Base-by-base conservation (phyloP, 75 land plant genomes). In the Gnetum montanum region DNA sequence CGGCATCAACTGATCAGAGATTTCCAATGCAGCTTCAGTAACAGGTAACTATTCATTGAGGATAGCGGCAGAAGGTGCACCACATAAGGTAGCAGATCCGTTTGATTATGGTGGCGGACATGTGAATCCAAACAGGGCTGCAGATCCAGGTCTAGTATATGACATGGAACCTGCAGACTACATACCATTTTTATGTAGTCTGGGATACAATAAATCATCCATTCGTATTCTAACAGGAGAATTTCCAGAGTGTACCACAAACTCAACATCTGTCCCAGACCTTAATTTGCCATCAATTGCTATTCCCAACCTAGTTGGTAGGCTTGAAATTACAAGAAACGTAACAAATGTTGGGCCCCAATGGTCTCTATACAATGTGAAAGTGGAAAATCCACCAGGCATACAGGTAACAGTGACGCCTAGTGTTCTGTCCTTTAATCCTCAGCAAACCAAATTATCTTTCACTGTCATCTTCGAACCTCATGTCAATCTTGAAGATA, bases 91-190 rank as follows among this genome's bases (percentile, higher is more conserved):
- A 22, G 83, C 72, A 13, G 67, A 80, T 27, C 75, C 86, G 10
- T 82, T 82, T 44, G 78, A 73, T 41, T 70, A 63, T 54, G 86
- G 86, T 7, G 75, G 78, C 19, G 86, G 86, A 4, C 72, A 72
- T 49, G 69, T 82, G 0, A 48, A 74, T 40, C 83, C 86, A 31
- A 76, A 67, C 65, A 65, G 61, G 43, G 86, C 86, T 15, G 53
- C 69, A 2, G 57, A 63, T 54, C 86, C 86, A 25, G 83, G 86
- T 36, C 70, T 82, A 2, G 54, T 82, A 15, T 82, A 57, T 33
- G 83, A 82, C 67, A 67, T 65, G 72, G 56, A 37, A 4, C 6
- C 41, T 0, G 19, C 38, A 20, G 75, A 82, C 16, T 70, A 81
- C 49, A 44, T 72, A 15, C 57, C 30, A 3, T 83, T 73, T 46